Evolutionary conservation across 75 land plant genomes (phyloP), one percentile per base, ranked within the genome.

Genomic region (Azolla pinnata): DNA sequence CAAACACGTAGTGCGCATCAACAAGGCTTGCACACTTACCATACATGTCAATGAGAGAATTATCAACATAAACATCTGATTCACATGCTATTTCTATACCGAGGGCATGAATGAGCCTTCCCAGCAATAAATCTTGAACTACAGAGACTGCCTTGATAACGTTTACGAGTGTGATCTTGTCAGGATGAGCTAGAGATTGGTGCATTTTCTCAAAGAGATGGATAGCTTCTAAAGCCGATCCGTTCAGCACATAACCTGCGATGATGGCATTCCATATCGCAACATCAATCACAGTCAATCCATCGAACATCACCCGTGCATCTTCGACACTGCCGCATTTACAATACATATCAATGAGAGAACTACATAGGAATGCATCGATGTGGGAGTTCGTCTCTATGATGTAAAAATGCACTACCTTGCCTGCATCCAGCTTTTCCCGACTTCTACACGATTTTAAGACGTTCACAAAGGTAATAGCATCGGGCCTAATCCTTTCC

Each of bases 221-320:
- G 34, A 86, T 58, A 12, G 90, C 90, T 44, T 86, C 73, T 31
- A 29, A 34, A 1, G 81, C 77, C 12, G 44, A 62, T 0, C 90
- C 83, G 60, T 80, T 75, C 71, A 74, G 61, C 20, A 74, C 82
- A 64, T 73, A 83, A 18, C 79, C 81, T 52, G 57, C 59, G 34
- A 85, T 78, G 63, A 85, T 72, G 16, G 81, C 74, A 56, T 74
- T 85, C 79, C 79, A 81, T 38, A 66, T 44, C 10, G 71, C 76
- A 26, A 75, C 77, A 68, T 81, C 81, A 49, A 62, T 72, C 27
- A 64, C 29, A 23, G 9, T 26, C 25, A 67, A 69, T 33, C 61
- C n/a, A 14, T 78, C 77, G 57, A 85, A 81, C 2, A 81, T 62
- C 18, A 8, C 2, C 0, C 69, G 57, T 32, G 88, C 88, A 59